These are phyloP conservation scores for Russula sp. DNA, from an alignment of 768 basidiomycete genomes.

Conservation along the genomic window DNA sequence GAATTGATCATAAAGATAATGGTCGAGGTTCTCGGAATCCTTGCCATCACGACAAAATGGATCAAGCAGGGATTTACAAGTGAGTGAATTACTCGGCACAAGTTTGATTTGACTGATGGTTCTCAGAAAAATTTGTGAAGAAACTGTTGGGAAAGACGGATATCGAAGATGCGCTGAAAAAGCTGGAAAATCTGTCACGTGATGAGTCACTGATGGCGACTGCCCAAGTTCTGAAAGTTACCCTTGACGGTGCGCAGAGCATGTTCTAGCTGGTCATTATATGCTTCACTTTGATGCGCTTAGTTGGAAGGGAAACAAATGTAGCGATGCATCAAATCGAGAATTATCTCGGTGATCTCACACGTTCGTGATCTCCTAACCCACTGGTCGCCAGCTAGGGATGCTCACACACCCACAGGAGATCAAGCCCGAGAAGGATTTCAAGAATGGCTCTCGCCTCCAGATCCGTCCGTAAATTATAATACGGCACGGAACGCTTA, in stretches of 20 bases:
- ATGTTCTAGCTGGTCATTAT: background rate
- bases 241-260: background rate
- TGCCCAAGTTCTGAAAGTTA: background rate
- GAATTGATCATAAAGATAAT: slow-evolving; percentile 1
- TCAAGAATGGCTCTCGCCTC: background rate
- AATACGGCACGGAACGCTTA: no score
- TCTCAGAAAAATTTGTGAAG: background rate
- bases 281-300: background rate
- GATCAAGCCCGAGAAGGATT: background rate
- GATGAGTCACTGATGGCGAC: background rate
- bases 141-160: no score
- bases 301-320: background rate
- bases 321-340: background rate
- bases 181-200: background rate
- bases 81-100: background rate
- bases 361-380: background rate
- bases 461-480: background rate
- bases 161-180: background rate
- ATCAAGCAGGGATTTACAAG: background rate
- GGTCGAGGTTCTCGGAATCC: slow-evolving; percentile 1
- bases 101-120: background rate
- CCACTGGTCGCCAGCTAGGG: background rate
- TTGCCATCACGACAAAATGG: background rate
- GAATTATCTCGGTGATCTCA: background rate
- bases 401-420: background rate